phyloP scores from a whole-genome alignment of 164 flowering plant genomes.

The Malania oleifera region DNA sequence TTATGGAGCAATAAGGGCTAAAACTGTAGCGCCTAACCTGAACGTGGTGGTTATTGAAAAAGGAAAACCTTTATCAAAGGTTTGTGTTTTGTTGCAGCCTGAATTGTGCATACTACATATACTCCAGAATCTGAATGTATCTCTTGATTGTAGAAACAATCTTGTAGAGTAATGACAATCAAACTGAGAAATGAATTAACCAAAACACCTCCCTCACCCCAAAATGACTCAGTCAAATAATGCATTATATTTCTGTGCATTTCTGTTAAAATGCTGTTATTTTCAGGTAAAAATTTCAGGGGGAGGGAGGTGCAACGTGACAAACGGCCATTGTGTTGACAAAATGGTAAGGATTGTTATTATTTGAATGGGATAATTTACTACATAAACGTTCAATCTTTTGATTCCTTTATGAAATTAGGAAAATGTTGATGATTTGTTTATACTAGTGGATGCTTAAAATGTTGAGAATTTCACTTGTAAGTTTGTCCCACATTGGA shows the following conservation, averaged over 20 bases:
- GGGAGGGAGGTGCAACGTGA: conserved; percentile 96
- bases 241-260: too few species aligned
- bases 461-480: too few species aligned
- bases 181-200: too few species aligned
- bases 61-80: conserved; percentile 85
- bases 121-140: not conserved
- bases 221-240: too few species aligned
- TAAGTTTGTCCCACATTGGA: too few species aligned
- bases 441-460: not conserved
- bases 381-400: not conserved
- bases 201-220: too few species aligned
- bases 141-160: not conserved
- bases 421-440: not conserved
- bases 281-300: conserved; percentile 88
- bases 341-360: conserved; percentile 41
- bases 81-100: conserved; percentile 15
- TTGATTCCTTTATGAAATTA: not conserved
- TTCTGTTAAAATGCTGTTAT: not conserved
- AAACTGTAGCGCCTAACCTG: conserved; percentile 59
- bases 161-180: not conserved
- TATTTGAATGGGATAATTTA: not conserved
- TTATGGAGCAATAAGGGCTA: conserved; percentile 77
- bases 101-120: not conserved
- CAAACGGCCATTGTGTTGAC: conserved; percentile 83
- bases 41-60: conserved; percentile 81